These are phyloP conservation scores for Ciborinia camelliae DNA, from an alignment of 2,329 filamentous ascomycete genomes.

Conservation along the genomic window DNA sequence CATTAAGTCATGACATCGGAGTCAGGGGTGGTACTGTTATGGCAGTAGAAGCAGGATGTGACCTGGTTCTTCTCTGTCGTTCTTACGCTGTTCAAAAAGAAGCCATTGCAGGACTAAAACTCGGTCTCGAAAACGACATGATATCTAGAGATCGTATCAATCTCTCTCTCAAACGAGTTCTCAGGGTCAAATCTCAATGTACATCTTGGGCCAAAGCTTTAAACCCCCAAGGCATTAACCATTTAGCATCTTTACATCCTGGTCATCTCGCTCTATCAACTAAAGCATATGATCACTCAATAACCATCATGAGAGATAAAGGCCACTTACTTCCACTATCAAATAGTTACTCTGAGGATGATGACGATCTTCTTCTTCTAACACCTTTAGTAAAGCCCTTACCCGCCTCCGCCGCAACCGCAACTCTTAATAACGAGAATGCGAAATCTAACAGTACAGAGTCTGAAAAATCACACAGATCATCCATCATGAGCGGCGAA, in stretches of 20 bases:
- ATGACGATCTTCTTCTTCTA: conserved; percentile 86
- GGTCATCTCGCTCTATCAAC: conserved; percentile 78
- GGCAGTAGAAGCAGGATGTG: conserved; percentile 94
- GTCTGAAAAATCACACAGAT: conserved; percentile 54
- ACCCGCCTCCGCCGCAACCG: conserved; percentile 82
- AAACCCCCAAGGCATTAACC: conserved; percentile 75
- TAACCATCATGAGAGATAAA: conserved; percentile 88
- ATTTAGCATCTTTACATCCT: conserved; percentile 77
- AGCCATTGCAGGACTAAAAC: conserved; percentile 82
- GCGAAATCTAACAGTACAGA: conserved; percentile 42
- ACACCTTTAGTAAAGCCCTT: conserved; percentile 88
- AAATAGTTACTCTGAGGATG: conserved; percentile 79
- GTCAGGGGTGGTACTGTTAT: conserved; percentile 95
- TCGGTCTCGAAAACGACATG: conserved; percentile 86
- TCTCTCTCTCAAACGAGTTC: conserved; percentile 73
- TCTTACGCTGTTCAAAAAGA: conserved; percentile 87
- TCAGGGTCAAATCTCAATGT: conserved; percentile 77
- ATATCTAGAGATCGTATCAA: conserved; percentile 77
- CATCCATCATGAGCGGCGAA: conserved; percentile 82
- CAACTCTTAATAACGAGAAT: conserved; percentile 56
- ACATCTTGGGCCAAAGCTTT: conserved; percentile 89
- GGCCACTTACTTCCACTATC: conserved; percentile 80
- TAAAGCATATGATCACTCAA: conserved; percentile 85
- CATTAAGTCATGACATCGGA: conserved; percentile 91
- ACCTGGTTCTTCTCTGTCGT: conserved; percentile 83